Conservation (phyloP, 2,329 filamentous ascomycete species). For the Ilyonectria destructans region DNA sequence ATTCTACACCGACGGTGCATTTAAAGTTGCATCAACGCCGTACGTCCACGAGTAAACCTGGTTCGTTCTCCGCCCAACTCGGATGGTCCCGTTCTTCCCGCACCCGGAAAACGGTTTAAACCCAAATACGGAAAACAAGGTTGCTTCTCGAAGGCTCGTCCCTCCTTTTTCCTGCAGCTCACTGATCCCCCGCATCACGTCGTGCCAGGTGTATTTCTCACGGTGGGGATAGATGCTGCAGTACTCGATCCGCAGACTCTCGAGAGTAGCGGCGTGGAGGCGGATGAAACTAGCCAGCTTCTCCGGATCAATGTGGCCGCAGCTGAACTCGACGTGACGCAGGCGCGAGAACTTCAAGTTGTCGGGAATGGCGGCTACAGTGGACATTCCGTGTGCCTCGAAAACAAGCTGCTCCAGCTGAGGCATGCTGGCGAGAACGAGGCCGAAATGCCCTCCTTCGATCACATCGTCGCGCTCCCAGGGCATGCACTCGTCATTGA, state of each 20-base stretch:
- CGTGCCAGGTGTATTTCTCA: neutral
- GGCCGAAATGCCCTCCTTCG: neutral
- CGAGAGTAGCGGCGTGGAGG: neutral
- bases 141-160: constrained; percentile 14
- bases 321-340: constrained; percentile 9
- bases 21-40: neutral
- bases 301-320: constrained; percentile 4
- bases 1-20: neutral
- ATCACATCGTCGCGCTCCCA: neutral
- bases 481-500: neutral
- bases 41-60: constrained; percentile 10
- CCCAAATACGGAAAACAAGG: neutral
- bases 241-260: constrained; percentile 8
- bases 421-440: constrained; percentile 10
- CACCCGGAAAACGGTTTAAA: constrained; percentile 5
- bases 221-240: neutral
- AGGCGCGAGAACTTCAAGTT: neutral
- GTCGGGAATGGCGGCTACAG: neutral
- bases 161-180: neutral
- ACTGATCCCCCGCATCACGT: neutral
- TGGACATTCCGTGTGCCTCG: constrained; percentile 8
- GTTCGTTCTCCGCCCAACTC: neutral
- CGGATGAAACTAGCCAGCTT: neutral
- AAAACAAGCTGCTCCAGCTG: constrained; percentile 17
- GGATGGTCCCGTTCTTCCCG: constrained; percentile 10